Base-by-base conservation (phyloP, 306 rosid genomes). In the Lathyrus oleraceus region DNA sequence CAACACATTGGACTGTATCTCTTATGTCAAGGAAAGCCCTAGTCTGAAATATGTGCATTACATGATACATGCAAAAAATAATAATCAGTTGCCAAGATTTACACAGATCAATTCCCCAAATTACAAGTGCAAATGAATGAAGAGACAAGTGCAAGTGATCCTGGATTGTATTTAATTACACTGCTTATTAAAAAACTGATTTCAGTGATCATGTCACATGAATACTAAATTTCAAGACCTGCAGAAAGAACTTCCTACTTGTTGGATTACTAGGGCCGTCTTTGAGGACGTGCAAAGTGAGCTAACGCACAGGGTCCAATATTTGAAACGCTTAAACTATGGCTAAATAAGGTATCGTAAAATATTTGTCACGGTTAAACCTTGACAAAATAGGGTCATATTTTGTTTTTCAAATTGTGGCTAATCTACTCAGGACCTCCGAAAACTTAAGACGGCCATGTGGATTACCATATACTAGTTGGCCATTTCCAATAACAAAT, bases 21-120 rank as follows among this genome's bases (percentile, higher is more conserved):
- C 98, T 83, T 74, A 93, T 93, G 85, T 93, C 97, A 65, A 93
- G 98, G 77, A 88, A 93, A 56, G 92, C 96, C 78, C 98, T 81
- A 49, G 98, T 93, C 97, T 93, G 94, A 63, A 78, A 59, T n/a
- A 58, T 58, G 77, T 30, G 61, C 59, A 68, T 72, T 57, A 67
- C 20, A 73, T 45, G 65, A 59, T 43, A 65, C 40, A 61, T 3
- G 52, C 9, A 51, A 21, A 62, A 63, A 21, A 62, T 52, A 21
- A 62, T 52, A 45, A 47, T 69, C 40, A 77, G 81, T n/a, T 51
- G 43, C 39, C 58, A 17, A 36, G 19, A 42, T 63, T 45, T 38
- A 23, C 61, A 71, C 59, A 17, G 4, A 61, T 51, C 19, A 67
- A 45, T 20, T 54, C 47, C 54, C 56, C 59, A 54, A 62, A 68